phyloP scores from a whole-genome alignment of 164 flowering plant genomes.

The Nymphaea colorata region DNA sequence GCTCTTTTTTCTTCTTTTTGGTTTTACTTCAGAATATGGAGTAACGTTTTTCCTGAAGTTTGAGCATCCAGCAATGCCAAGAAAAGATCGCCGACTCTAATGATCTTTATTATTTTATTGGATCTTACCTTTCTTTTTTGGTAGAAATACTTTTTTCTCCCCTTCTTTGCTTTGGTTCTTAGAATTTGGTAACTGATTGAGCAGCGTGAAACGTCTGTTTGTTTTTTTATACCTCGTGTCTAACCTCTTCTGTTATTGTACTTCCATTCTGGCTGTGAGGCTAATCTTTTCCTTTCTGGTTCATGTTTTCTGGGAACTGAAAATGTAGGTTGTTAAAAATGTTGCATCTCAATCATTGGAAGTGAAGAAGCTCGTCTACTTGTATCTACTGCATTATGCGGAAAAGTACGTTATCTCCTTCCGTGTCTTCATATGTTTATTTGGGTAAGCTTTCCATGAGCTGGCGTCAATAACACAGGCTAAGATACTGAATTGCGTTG shows the following conservation, averaged over 20 bases:
- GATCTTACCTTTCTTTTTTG: too few relatives aligned
- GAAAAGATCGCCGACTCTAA: too few relatives aligned
- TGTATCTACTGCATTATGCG: constrained; percentile 93
- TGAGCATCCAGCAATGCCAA: too few relatives aligned
- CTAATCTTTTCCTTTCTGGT: not conserved
- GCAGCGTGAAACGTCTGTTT: not conserved
- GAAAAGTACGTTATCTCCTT: constrained; percentile 53
- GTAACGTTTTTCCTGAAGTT: too few relatives aligned
- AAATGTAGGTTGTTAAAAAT: constrained; percentile 87
- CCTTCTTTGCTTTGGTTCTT: too few relatives aligned
- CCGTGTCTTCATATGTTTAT: not conserved
- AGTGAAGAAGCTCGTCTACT: constrained; percentile 95
- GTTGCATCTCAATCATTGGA: constrained; percentile 87
- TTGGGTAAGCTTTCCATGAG: too few relatives aligned
- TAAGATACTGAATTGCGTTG: too few relatives aligned
- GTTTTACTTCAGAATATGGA: too few relatives aligned
- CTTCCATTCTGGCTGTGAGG: not conserved
- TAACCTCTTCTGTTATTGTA: not conserved
- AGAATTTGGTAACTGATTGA: not conserved
- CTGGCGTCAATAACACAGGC: too few relatives aligned
- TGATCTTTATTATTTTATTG: too few relatives aligned
- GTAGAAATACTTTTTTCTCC: too few relatives aligned
- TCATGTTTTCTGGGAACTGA: not conserved
- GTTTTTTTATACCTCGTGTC: not conserved
- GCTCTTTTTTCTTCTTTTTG: too few relatives aligned